phyloP scores from a whole-genome alignment of 177 flowering plant species.

The Vitis hybrid region DNA sequence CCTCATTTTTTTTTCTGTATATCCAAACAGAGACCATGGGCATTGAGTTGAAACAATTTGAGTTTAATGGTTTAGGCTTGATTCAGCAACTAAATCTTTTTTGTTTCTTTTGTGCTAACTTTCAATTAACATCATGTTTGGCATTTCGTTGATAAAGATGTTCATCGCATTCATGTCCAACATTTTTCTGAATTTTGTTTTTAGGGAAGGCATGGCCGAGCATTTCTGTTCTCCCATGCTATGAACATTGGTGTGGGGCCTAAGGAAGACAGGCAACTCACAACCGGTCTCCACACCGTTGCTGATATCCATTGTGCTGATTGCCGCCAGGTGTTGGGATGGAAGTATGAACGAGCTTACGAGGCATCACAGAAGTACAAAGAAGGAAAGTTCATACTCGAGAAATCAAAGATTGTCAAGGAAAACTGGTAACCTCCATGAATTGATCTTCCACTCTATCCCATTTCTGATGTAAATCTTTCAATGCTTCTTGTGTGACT shows the following conservation, averaged over 20 bases:
- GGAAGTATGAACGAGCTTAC: slow-evolving; percentile 61
- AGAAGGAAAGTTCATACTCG: slow-evolving; percentile 62
- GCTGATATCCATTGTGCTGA: slow-evolving; percentile 50
- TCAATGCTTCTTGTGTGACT: not conserved
- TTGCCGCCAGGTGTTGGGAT: slow-evolving; percentile 50
- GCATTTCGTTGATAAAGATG: too few species aligned
- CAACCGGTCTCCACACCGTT: slow-evolving; percentile 61
- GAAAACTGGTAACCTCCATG: slow-evolving; percentile 46
- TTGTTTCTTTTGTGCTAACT: too few species aligned
- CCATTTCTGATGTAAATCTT: slow-evolving; percentile 8
- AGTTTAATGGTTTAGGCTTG: too few species aligned
- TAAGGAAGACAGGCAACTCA: slow-evolving; percentile 51
- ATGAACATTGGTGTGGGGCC: slow-evolving; percentile 51
- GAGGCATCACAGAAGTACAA: slow-evolving; percentile 58
- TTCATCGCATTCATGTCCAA: not conserved
- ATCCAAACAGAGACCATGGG: too few species aligned
- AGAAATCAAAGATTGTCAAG: slow-evolving; percentile 54
- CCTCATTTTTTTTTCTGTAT: too few species aligned
- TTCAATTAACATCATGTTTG: too few species aligned
- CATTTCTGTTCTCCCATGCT: slow-evolving; percentile 55
- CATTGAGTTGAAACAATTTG: too few species aligned
- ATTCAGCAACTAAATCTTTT: too few species aligned
- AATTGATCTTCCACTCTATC: not conserved
- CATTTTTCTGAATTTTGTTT: slow-evolving; percentile 7
- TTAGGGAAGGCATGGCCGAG: slow-evolving; percentile 57